Evolutionary conservation across 108 stramenopile genomes (phyloP).

Genomic region (Skeletonema menzelii): DNA sequence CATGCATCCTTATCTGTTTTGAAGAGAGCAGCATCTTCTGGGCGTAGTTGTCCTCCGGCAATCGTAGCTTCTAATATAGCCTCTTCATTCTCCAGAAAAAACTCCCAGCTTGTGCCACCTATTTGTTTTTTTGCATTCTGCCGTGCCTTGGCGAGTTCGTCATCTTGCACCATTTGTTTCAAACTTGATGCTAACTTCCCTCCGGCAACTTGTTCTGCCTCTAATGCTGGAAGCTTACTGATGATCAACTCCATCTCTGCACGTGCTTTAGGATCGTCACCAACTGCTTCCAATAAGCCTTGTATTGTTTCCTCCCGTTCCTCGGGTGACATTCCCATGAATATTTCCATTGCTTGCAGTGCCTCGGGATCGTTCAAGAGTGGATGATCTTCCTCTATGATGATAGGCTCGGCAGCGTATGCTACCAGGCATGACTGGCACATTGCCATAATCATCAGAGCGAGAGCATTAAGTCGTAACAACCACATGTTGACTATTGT

Average conservation of each 20-base stretch:
- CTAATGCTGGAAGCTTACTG: constrained; percentile 10
- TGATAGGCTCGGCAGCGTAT: neutral
- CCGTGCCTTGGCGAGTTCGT: constrained; percentile 15
- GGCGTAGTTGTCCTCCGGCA: constrained; percentile 8
- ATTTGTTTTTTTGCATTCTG: constrained; percentile 17
- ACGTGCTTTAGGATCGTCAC: constrained; percentile 25
- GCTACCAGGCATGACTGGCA: neutral
- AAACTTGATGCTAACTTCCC: constrained; percentile 2
- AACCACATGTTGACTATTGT: no score
- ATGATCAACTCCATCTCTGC: constrained; percentile 17
- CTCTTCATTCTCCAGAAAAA: constrained; percentile 16
- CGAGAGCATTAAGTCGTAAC: neutral
- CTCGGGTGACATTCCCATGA: constrained; percentile 37
- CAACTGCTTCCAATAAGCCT: constrained; percentile 19
- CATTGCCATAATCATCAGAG: neutral
- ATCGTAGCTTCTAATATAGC: constrained; percentile 28
- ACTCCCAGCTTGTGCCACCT: constrained; percentile 7
- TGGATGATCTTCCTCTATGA: constrained; percentile 11
- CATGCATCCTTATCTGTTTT: constrained; percentile 21
- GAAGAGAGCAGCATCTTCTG: constrained; percentile 15
- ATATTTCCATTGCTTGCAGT: constrained; percentile 29
- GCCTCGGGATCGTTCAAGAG: constrained; percentile 30
- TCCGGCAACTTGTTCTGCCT: neutral
- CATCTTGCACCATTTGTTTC: constrained; percentile 25
- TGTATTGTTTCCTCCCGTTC: constrained; percentile 34